Conservation (phyloP, 306 rosid genomes). For the Medicago ruthenica region DNA sequence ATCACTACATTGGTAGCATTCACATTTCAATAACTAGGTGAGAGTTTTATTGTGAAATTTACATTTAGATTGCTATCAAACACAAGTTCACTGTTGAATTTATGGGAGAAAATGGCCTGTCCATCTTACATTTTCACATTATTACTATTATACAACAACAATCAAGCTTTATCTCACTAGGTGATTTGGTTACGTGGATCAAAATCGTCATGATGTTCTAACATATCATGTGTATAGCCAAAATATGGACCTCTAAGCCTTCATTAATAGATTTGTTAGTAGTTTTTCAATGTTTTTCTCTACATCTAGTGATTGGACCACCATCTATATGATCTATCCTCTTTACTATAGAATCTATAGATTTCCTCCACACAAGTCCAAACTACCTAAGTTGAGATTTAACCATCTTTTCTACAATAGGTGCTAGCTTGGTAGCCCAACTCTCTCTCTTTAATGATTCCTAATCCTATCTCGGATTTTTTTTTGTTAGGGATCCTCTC, state of each 20-base stretch:
- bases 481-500: neutral
- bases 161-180: neutral
- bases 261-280: neutral
- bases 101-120: neutral
- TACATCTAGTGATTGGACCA: neutral
- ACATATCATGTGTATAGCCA: neutral
- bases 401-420: neutral
- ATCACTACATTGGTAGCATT: neutral
- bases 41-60: constrained; percentile 2
- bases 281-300: neutral
- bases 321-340: neutral
- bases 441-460: neutral
- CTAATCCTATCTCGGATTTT: neutral
- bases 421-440: neutral
- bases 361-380: neutral
- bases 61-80: neutral
- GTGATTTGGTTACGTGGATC: neutral
- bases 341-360: neutral
- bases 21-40: neutral
- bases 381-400: neutral
- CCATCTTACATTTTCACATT: neutral
- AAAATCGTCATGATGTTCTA: neutral
- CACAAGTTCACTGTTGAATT: neutral
- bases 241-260: neutral
- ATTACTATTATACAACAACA: neutral